These are phyloP conservation scores for Plasmodium malariae DNA, from an alignment of 169 alveolate species.

Conservation along the genomic window DNA sequence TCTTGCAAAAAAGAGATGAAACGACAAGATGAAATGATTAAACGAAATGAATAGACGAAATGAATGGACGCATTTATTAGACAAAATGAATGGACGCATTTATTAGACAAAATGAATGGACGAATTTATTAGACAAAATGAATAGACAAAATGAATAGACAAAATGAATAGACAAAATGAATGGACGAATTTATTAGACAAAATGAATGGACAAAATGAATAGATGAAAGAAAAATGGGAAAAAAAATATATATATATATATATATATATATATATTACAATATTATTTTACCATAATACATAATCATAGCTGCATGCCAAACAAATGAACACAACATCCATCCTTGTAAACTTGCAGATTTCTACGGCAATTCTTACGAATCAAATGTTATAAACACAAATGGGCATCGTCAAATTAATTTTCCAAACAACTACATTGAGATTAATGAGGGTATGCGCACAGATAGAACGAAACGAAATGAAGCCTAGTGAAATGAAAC, in stretches of 20 bases:
- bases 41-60: no score
- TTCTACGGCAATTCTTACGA: conserved; percentile 40
- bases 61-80: no score
- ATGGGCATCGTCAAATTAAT: conserved; percentile 21
- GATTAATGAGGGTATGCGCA: conserved; percentile 57
- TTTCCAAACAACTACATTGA: conserved; percentile 49
- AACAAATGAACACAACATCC: not conserved
- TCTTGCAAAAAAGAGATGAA: no score
- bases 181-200: not conserved
- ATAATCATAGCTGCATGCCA: no score
- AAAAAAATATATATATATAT: not conserved
- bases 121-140: no score
- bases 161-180: no score
- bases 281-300: conserved; percentile 10
- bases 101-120: no score
- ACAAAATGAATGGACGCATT: no score
- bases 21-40: no score
- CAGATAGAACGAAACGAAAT: not conserved
- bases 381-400: conserved; percentile 36
- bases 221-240: not conserved
- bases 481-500: no score
- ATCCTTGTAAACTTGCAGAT: conserved; percentile 3
- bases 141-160: no score
- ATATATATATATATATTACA: not conserved
- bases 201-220: not conserved